A percentile compares a stretch with the other conserved stretches of the same genome.
Conservation (phyloP, 129 eudicot species). For the Helichrysum umbraculigerum region DNA sequence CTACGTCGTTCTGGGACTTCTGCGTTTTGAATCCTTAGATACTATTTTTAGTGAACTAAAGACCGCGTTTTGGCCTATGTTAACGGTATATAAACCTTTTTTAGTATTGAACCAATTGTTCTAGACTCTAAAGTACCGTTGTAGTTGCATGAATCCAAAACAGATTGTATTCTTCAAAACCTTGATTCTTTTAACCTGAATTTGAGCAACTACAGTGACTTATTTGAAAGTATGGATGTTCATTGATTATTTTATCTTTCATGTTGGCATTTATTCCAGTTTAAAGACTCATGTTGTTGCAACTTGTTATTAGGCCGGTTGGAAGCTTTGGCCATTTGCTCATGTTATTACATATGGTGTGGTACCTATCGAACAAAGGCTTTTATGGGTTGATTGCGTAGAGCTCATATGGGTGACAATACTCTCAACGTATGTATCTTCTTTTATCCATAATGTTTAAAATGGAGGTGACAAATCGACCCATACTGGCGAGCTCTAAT, state of each 20-base stretch:
- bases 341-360: conserved; percentile 63
- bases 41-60: conserved; percentile 56
- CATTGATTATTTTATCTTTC: neutral
- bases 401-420: conserved; percentile 96
- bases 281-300: neutral
- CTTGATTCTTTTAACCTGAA: neutral
- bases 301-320: conserved; percentile 66
- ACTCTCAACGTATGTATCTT: conserved; percentile 69
- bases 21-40: conserved; percentile 67
- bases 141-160: neutral
- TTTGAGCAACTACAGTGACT: neutral
- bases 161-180: neutral
- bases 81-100: conserved; percentile 53
- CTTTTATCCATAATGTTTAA: neutral
- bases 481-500: neutral
- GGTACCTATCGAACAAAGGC: conserved; percentile 81
- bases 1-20: conserved; percentile 57
- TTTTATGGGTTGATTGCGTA: conserved; percentile 88
- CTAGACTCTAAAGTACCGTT: too few relatives aligned
- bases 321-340: conserved; percentile 85
- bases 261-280: neutral
- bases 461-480: too few relatives aligned
- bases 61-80: conserved; percentile 74
- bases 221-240: neutral
- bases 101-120: neutral